These are phyloP conservation scores for Trichoderma sp. DNA, from an alignment of 2,329 filamentous ascomycete genomes.

Conservation along the genomic window DNA sequence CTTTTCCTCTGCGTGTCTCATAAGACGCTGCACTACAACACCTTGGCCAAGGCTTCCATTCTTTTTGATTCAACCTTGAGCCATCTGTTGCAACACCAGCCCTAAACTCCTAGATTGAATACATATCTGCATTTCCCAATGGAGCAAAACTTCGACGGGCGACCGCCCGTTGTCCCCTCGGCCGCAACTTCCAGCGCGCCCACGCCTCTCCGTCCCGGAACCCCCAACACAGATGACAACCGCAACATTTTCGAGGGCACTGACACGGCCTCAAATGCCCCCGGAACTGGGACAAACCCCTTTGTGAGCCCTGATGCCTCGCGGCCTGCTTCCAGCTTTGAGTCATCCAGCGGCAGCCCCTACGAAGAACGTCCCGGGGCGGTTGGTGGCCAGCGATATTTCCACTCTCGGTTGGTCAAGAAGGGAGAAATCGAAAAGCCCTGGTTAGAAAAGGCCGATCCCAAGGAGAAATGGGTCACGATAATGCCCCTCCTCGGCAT, in stretches of 20 bases:
- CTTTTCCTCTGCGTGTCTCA: background rate
- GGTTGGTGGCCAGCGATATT: conserved; percentile 54
- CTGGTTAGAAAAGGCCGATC: conserved; percentile 72
- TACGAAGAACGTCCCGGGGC: conserved; percentile 36
- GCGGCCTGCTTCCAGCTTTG: conserved; percentile 50
- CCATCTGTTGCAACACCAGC: background rate
- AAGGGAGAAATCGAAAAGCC: conserved; percentile 76
- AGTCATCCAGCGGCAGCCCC: conserved; percentile 44
- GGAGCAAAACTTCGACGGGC: conserved; percentile 36
- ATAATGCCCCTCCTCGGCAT: conserved; percentile 77
- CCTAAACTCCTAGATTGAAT: background rate
- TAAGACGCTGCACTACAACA: background rate
- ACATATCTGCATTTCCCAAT: conserved; percentile 23
- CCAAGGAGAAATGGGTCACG: conserved; percentile 83
- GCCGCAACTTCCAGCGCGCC: conserved; percentile 40
- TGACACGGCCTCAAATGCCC: conserved; percentile 40
- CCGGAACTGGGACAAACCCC: conserved; percentile 40
- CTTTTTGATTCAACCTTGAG: background rate
- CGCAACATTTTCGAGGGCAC: conserved; percentile 46
- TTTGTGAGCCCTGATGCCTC: conserved; percentile 49
- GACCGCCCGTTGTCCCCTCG: conserved; percentile 34
- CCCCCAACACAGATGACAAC: conserved; percentile 43
- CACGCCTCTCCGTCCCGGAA: conserved; percentile 45
- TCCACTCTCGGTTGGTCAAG: conserved; percentile 70
- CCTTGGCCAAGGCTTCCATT: background rate